Evolutionary conservation across 306 rosid species (phyloP), one percentile per base, ranked within the genome.

Genomic region (Cicer cuneatum): DNA sequence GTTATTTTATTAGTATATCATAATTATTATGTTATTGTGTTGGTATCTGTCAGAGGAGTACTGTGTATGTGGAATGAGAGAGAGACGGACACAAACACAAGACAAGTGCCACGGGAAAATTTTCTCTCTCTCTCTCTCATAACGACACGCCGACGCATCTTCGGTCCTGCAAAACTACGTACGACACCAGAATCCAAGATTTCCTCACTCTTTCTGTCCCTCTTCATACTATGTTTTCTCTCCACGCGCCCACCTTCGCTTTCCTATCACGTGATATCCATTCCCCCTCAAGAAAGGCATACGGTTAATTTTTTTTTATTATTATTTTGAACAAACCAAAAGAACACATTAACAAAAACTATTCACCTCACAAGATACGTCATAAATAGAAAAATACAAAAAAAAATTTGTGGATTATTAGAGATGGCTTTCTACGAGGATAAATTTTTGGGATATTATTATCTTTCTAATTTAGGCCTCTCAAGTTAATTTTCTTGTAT

Each of bases 111-210:
- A 53, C 7, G 5, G 15, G 18, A 40, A 63, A 40, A 6, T 1
- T 1, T 3, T 16, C 21, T 37, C 10, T 18, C 58, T 38, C n/a
- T 40, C 43, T 11, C 29, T 7, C n/a, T 7, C 15, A 21, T 66
- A 24, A 66, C 73, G 66, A 75, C 80, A 52, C 56, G 66, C 73
- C 73, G 66, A 65, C 80, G 73, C 66, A 41, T 75, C 53, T 65
- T 75, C 66, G 13, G 52, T 75, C 56, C 73, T 65, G 52, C 62
- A 12, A 14, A 14, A n/a, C 24, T 73, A 10, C 61, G 78, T 73
- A 73, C 78, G 35, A 64, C 61, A 40, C 56, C 66, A 65, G 21
- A 59, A 21, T 53, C 64, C 66, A 21, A 64, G 49, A 38, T 61
- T n/a, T 43, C 37, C 43, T 13, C 60, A 57, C 46, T 24, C 80